Evolutionary conservation across 202 grass and related monocot species (phyloP).

Genomic region (Thinopyrum obtusiflorum): DNA sequence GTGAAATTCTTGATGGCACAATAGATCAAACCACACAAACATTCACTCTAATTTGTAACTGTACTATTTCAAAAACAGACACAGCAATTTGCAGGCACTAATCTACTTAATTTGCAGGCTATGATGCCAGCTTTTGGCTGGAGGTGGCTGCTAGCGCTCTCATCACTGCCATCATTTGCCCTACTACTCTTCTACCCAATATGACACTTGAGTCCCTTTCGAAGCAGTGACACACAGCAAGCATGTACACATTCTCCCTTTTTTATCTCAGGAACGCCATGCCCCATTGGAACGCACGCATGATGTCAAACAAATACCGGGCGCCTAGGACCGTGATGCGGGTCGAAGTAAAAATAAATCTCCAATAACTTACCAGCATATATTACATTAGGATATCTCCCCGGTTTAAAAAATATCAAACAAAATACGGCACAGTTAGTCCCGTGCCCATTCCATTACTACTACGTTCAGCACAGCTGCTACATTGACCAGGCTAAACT

Average conservation of each 20-base stretch:
- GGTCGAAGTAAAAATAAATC: too few species aligned
- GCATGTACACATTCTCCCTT: too few species aligned
- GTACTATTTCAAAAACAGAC: not conserved
- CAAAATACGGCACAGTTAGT: too few species aligned
- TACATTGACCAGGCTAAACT: not conserved
- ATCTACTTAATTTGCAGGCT: constrained; percentile 52
- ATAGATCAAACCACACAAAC: constrained; percentile 1
- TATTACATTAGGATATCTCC: too few species aligned
- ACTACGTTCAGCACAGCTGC: not conserved
- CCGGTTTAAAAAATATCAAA: too few species aligned
- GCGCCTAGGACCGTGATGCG: too few species aligned
- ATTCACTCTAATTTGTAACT: not conserved
- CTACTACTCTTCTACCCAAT: constrained; percentile 79
- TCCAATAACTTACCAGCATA: too few species aligned
- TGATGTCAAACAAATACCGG: too few species aligned
- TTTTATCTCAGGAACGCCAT: too few species aligned
- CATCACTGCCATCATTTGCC: constrained; percentile 84
- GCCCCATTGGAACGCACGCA: too few species aligned
- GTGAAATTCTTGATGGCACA: not conserved
- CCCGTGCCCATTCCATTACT: too few species aligned
- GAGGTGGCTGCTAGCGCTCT: constrained; percentile 85
- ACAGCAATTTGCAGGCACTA: constrained; percentile 7
- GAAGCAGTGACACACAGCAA: too few species aligned
- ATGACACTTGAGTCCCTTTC: constrained; percentile 80
- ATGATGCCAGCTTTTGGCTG: constrained; percentile 92